A percentile compares a stretch with the other conserved stretches of the same genome.
Conservation (phyloP, 2,329 filamentous ascomycete species). For the Aspergillus sp. region DNA sequence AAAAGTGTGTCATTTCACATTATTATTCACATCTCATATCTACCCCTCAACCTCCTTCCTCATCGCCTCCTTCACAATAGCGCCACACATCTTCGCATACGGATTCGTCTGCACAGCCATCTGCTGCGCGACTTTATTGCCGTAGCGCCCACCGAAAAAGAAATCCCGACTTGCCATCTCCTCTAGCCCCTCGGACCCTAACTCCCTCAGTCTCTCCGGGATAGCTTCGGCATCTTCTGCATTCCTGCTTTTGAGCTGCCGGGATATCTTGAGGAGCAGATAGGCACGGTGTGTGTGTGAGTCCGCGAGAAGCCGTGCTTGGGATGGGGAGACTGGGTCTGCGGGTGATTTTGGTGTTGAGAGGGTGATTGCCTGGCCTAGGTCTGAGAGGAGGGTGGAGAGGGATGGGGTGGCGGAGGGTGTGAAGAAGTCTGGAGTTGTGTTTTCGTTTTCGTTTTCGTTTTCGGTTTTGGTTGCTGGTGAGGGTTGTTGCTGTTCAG, state of each 20-base stretch:
- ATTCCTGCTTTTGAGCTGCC: background rate
- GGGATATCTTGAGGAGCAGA: constrained; percentile 35
- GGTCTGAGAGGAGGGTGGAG: constrained; percentile 35
- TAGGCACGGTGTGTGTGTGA: constrained; percentile 57
- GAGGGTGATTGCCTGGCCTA: constrained; percentile 47
- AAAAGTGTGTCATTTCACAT: too few species aligned
- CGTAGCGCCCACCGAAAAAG: constrained; percentile 54
- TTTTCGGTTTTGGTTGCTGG: constrained; percentile 7
- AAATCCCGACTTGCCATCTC: constrained; percentile 58
- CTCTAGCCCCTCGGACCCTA: constrained; percentile 47
- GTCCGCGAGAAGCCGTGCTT: constrained; percentile 53
- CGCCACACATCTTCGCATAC: constrained; percentile 63
- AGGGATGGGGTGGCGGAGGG: background rate
- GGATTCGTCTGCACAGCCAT: constrained; percentile 62
- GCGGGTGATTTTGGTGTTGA: constrained; percentile 41
- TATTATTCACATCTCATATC: background rate
- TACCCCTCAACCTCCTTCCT: constrained; percentile 50
- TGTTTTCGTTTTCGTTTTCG: background rate
- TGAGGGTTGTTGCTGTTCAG: background rate
- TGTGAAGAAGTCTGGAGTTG: background rate
- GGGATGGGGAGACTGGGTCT: constrained; percentile 45
- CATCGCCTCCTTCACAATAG: constrained; percentile 61
- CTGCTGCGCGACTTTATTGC: constrained; percentile 57
- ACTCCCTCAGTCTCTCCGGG: constrained; percentile 31
- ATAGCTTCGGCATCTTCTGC: constrained; percentile 20